A percentile compares a stretch with the other conserved stretches of the same genome.
Conservation (phyloP, 2,329 filamentous ascomycete genomes). For the Colletotrichum ledebouriae region DNA sequence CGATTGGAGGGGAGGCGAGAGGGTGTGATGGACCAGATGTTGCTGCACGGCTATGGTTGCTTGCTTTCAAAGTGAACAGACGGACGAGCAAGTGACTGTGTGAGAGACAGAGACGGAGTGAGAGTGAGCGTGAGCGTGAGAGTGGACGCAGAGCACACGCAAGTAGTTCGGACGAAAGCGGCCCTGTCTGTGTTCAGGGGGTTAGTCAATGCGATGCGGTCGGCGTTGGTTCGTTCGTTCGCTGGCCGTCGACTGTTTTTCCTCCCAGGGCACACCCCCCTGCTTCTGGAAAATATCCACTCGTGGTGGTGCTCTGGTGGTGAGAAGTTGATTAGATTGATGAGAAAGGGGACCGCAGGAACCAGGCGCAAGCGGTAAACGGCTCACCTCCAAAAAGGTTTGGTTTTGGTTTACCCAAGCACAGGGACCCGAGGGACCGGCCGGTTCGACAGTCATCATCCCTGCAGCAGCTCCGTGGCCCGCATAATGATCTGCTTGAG, state of each 20-base stretch:
- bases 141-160: slow-evolving; percentile 28
- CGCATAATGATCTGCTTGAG: slow-evolving; percentile 28
- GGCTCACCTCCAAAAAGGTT: slow-evolving; percentile 18
- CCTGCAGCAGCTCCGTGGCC: slow-evolving; percentile 19
- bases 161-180: slow-evolving; percentile 40
- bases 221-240: slow-evolving; percentile 23
- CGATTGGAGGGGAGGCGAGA: slow-evolving; percentile 14
- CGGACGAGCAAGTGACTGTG: neutral
- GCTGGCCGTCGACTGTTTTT: neutral
- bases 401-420: slow-evolving; percentile 16
- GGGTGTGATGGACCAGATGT: slow-evolving; percentile 17
- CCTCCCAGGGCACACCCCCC: neutral
- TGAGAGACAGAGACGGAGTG: neutral
- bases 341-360: slow-evolving; percentile 1
- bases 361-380: neutral
- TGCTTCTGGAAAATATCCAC: slow-evolving; percentile 35
- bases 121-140: neutral
- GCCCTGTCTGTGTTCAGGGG: slow-evolving; percentile 35
- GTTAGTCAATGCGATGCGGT: slow-evolving; percentile 35
- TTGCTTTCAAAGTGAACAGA: neutral
- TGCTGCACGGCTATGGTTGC: neutral
- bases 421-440: slow-evolving; percentile 12
- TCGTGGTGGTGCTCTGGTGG: slow-evolving; percentile 31
- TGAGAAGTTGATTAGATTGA: slow-evolving; percentile 39
- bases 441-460: slow-evolving; percentile 23